These are phyloP conservation scores for Hypoxylon sp. DNA, from an alignment of 2,329 filamentous ascomycete genomes.

Conservation along the genomic window DNA sequence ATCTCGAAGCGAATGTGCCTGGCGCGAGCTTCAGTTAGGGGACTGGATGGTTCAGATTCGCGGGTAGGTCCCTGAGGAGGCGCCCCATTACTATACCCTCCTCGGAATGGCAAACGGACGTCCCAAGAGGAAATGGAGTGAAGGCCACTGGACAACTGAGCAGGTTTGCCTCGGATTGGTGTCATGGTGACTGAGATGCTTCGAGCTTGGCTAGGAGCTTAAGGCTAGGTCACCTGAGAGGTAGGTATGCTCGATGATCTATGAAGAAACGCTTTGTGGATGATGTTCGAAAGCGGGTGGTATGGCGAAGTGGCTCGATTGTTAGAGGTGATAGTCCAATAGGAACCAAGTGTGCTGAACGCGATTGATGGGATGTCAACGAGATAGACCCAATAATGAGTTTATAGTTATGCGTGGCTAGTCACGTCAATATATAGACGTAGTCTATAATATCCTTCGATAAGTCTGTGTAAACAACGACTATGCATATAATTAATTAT, in stretches of 20 bases:
- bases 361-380: not conserved
- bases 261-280: not conserved
- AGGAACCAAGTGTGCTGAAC: not conserved
- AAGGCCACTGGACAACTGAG: not conserved
- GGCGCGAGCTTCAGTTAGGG: not conserved
- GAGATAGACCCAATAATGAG: not conserved
- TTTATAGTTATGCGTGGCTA: not conserved
- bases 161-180: not conserved
- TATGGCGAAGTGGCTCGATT: not conserved
- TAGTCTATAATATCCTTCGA: not conserved
- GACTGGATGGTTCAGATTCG: not conserved
- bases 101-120: not conserved
- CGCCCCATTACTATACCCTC: not conserved
- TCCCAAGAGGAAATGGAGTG: not conserved
- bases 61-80: not conserved
- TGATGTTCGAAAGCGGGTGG: not conserved
- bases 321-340: not conserved
- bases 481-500: not conserved
- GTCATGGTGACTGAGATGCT: not conserved
- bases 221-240: not conserved
- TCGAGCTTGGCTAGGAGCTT: not conserved
- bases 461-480: not conserved
- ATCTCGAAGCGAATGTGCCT: slow-evolving; percentile 1
- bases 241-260: not conserved
- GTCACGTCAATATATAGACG: not conserved